Evolutionary conservation across 345 rosid genomes (phyloP).

Genomic region (Firmiana major): DNA sequence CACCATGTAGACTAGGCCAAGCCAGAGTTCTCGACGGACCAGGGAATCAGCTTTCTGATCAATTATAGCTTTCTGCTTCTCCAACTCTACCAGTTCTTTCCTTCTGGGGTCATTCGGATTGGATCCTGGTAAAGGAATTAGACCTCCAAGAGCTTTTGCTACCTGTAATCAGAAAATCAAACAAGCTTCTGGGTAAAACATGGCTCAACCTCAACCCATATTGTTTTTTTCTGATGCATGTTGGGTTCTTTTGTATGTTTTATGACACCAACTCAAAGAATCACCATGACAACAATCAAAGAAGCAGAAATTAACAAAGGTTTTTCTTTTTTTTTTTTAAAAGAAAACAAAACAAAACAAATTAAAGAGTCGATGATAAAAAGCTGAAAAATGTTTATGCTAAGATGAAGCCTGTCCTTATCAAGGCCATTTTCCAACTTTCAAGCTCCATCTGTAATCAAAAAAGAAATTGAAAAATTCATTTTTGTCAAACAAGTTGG

Average conservation of each 20-base stretch:
- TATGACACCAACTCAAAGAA: neutral
- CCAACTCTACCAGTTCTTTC: constrained; percentile 59
- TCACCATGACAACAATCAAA: neutral
- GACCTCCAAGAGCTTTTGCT: constrained; percentile 56
- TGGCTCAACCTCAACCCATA: constrained; percentile 3
- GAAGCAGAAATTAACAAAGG: neutral
- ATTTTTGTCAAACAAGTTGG: neutral
- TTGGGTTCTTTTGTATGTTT: neutral
- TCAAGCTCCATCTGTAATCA: no score
- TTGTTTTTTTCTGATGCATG: neutral
- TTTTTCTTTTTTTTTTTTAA: no score
- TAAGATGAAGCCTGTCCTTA: neutral
- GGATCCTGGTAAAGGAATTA: constrained; percentile 51
- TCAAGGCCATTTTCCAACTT: neutral
- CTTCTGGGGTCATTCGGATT: constrained; percentile 54
- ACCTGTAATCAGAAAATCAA: constrained; percentile 49
- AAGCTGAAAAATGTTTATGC: neutral
- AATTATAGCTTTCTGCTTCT: constrained; percentile 44
- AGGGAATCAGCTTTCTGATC: constrained; percentile 50
- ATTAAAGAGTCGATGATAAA: no score
- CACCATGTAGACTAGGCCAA: constrained; percentile 62
- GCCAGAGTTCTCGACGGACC: constrained; percentile 72
- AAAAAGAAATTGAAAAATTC: neutral
- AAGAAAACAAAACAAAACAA: no score
- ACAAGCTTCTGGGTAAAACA: constrained; percentile 32